These are phyloP conservation scores for Colletotrichum zoysiae DNA, from an alignment of 2,329 filamentous ascomycete genomes.

Conservation along the genomic window DNA sequence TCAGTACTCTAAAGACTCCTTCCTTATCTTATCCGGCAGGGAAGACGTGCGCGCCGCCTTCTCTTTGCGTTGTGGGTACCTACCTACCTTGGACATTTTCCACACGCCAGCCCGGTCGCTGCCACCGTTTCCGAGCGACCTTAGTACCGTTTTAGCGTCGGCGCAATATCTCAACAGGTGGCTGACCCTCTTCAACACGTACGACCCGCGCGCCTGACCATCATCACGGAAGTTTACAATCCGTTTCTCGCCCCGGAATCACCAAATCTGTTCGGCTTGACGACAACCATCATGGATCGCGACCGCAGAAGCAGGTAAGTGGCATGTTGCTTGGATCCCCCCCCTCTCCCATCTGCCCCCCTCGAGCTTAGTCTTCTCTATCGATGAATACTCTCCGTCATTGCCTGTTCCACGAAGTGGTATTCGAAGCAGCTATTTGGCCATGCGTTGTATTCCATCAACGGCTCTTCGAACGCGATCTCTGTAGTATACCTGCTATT, in stretches of 20 bases:
- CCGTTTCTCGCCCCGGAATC: not conserved
- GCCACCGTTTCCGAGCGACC: constrained; percentile 20
- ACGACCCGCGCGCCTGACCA: constrained; percentile 27
- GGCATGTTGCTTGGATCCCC: not conserved
- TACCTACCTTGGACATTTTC: constrained; percentile 22
- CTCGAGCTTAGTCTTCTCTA: not conserved
- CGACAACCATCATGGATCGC: constrained; percentile 50
- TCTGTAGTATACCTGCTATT: not conserved
- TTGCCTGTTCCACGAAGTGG: not conserved
- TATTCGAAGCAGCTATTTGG: not conserved
- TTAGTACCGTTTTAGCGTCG: constrained; percentile 32
- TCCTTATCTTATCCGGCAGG: constrained; percentile 17
- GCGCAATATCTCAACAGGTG: constrained; percentile 13
- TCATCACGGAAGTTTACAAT: constrained; percentile 10
- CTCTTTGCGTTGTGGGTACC: constrained; percentile 12
- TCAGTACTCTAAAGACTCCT: not conserved
- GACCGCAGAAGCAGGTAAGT: constrained; percentile 55
- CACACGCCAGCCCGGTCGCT: constrained; percentile 22
- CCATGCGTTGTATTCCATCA: too few species aligned
- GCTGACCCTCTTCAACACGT: constrained; percentile 24
- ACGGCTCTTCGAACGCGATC: not conserved
- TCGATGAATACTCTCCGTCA: not conserved
- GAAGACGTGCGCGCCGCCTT: constrained; percentile 17
- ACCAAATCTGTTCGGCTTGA: not conserved
- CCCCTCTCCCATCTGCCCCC: not conserved